A percentile compares a stretch with the other conserved stretches of the same genome.
These are phyloP conservation scores for Mycena metata DNA, from an alignment of 768 basidiomycete species.

Conservation along the genomic window DNA sequence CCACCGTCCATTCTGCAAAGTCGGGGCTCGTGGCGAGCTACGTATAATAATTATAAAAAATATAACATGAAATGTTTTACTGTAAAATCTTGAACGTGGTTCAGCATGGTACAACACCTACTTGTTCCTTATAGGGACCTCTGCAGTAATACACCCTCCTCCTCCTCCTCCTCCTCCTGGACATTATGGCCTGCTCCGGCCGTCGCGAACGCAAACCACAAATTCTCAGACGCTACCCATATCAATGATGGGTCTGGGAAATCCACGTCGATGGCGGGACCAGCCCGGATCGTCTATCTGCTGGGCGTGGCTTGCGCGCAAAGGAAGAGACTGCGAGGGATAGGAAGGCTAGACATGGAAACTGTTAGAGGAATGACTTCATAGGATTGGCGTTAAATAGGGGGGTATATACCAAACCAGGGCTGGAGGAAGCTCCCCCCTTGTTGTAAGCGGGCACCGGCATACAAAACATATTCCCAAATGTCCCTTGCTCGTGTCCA, in stretches of 20 bases:
- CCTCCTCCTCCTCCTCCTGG: too few species aligned
- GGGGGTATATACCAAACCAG: too few species aligned
- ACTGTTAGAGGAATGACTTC: neutral
- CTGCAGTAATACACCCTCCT: too few species aligned
- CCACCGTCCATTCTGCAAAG: conserved; percentile 38
- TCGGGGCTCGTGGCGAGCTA: conserved; percentile 28
- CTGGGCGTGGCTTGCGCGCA: neutral
- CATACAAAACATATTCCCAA: too few species aligned
- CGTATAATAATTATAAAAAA: neutral
- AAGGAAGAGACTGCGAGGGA: neutral
- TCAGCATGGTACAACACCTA: too few species aligned
- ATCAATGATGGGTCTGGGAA: conserved; percentile 37
- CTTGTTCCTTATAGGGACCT: too few species aligned
- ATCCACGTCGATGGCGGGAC: conserved; percentile 23
- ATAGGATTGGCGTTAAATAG: neutral
- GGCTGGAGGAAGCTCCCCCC: too few species aligned
- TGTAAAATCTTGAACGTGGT: too few species aligned
- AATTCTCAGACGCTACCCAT: conserved; percentile 25
- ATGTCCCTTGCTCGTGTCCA: too few species aligned
- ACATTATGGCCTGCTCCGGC: conserved; percentile 14
- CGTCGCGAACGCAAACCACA: conserved; percentile 29
- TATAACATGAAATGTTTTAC: too few species aligned
- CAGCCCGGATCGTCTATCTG: conserved; percentile 19
- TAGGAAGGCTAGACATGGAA: conserved; percentile 1
- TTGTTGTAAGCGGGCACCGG: too few species aligned